Base-by-base conservation (phyloP, 768 basidiomycete species). In the Cystobasidiopsis lactophilus region DNA sequence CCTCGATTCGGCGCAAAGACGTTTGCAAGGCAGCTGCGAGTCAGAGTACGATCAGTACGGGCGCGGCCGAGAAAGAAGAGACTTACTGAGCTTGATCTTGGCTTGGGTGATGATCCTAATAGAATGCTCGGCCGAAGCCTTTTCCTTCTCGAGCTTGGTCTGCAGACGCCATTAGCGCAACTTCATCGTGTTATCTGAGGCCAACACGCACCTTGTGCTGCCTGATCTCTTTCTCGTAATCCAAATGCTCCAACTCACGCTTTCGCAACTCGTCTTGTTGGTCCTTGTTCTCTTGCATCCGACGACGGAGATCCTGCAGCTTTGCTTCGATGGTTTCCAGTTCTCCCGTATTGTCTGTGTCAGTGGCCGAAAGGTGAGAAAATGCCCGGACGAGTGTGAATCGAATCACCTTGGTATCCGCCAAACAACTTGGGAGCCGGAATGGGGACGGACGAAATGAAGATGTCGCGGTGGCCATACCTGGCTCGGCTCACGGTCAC, bases 401-500 rank as follows among this genome's bases (percentile, higher is more conserved):
- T n/a, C n/a, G n/a, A n/a, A n/a, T n/a, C n/a, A n/a, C n/a, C n/a
- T n/a, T n/a, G n/a, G n/a, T n/a, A n/a, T n/a, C n/a, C n/a, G n/a
- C n/a, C n/a, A n/a, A n/a, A n/a, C n/a, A n/a, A n/a, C n/a, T n/a
- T n/a, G n/a, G n/a, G n/a, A n/a, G n/a, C n/a, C n/a, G n/a, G n/a
- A n/a, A n/a, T n/a, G n/a, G n/a, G n/a, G n/a, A n/a, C n/a, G n/a
- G n/a, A n/a, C n/a, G n/a, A n/a, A n/a, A 7, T 13, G 38, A 41
- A 24, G n/a, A 23, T 19, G 27, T 53, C 43, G 11, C 37, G 29
- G 27, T 69, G 68, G 7, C 85, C 85, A 60, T 91, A 91, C 45
- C 70, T 26, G 18, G 60, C 58, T 26, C 38, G 45, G 30, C 30
- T 35, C 43, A 62, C 50, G 30, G 46, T 33, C 3, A 19, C 13